Conservation (phyloP, 2,329 filamentous ascomycete genomes). For the Sporothrix pallida region DNA sequence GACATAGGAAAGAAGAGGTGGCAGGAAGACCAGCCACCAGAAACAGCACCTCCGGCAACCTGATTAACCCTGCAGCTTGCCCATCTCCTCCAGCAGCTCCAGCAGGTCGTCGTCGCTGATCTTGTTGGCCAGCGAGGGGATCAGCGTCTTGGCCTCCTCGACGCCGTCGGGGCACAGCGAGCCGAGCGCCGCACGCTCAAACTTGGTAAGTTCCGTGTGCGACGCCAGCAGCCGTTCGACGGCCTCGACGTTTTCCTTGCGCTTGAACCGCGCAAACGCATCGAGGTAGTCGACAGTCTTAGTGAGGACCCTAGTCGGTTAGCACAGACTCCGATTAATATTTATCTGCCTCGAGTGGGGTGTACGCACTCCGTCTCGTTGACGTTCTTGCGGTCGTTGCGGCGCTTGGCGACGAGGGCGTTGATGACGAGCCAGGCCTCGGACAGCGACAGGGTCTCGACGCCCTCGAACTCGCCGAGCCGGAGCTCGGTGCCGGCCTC, state of each 20-base stretch:
- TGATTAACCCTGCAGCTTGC: conserved; percentile 65
- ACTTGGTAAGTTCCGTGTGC: conserved; percentile 81
- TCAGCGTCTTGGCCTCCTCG: conserved; percentile 95
- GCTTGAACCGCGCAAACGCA: conserved; percentile 93
- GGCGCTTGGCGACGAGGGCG: conserved; percentile 80
- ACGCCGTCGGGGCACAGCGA: conserved; percentile 90
- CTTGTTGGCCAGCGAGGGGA: conserved; percentile 87
- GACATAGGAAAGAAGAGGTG: neutral
- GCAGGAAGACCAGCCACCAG: too few relatives aligned
- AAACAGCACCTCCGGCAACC: neutral
- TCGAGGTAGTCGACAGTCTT: conserved; percentile 94
- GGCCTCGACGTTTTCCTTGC: conserved; percentile 92
- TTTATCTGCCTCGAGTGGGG: neutral
- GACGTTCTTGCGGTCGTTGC: conserved; percentile 78
- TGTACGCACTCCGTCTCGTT: conserved; percentile 76
- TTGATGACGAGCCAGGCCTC: conserved; percentile 93
- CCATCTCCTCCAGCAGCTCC: conserved; percentile 87
- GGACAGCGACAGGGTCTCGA: conserved; percentile 88
- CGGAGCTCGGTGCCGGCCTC: conserved; percentile 81
- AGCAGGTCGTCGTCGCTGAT: conserved; percentile 88
- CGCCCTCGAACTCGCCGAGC: conserved; percentile 91
- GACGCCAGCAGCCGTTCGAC: conserved; percentile 84
- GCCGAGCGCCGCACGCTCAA: conserved; percentile 90
- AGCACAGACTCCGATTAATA: too few relatives aligned
- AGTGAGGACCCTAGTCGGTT: conserved; percentile 70